These are phyloP conservation scores for Magnolia changhungtana DNA, from an alignment of 164 flowering plant genomes.

Conservation along the genomic window DNA sequence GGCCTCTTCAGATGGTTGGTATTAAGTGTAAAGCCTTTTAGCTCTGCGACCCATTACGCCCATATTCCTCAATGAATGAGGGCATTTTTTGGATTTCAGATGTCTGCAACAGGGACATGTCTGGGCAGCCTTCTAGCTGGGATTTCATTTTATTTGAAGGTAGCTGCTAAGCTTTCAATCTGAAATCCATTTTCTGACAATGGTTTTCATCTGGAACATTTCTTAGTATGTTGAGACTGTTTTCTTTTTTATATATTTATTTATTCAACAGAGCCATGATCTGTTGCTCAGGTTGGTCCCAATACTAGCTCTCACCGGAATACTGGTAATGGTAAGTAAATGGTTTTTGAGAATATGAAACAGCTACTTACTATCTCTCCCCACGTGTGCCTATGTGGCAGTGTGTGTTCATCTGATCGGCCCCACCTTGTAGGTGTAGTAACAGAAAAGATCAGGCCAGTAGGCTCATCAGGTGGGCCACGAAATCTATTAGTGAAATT, in stretches of 20 bases:
- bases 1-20: slow-evolving; percentile 69
- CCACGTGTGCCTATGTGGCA: too few species aligned
- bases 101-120: slow-evolving; percentile 66
- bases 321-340: slow-evolving; percentile 46
- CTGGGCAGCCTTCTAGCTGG: slow-evolving; percentile 55
- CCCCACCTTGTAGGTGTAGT: too few species aligned
- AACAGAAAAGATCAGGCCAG: too few species aligned
- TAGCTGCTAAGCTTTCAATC: slow-evolving; percentile 12
- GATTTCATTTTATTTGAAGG: slow-evolving; percentile 70
- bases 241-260: slow-evolving; percentile 1
- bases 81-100: slow-evolving; percentile 28
- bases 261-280: slow-evolving; percentile 44
- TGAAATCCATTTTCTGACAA: neutral
- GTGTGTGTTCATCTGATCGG: too few species aligned
- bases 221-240: neutral
- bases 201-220: neutral
- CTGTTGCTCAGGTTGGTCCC: slow-evolving; percentile 38
- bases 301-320: slow-evolving; percentile 61
- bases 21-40: neutral
- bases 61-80: neutral
- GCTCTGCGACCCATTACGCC: neutral
- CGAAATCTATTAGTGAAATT: too few species aligned
- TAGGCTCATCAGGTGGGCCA: too few species aligned
- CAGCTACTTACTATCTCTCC: too few species aligned
- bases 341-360: too few species aligned